Conservation (phyloP, 179 eudicot genomes). For the Silene vulgaris region DNA sequence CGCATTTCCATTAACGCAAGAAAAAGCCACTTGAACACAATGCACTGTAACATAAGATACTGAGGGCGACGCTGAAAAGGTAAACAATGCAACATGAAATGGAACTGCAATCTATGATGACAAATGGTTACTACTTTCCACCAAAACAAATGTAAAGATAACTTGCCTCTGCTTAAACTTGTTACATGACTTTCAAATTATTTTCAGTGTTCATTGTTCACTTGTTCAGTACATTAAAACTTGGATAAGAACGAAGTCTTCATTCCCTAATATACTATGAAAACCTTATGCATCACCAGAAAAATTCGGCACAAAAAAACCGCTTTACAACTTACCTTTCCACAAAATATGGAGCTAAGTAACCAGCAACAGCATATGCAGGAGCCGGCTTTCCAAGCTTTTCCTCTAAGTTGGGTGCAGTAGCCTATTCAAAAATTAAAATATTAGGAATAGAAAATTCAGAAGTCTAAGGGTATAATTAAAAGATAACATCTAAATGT, state of each 20-base stretch:
- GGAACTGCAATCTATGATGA: background rate
- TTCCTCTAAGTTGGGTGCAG: constrained; percentile 38
- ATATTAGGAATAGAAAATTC: background rate
- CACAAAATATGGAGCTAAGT: constrained; percentile 64
- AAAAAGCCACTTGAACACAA: background rate
- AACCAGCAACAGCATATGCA: constrained; percentile 85
- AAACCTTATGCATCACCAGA: too few species aligned
- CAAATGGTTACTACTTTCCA: background rate
- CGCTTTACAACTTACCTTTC: constrained; percentile 53
- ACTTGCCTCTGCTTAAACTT: too few species aligned
- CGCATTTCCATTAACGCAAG: background rate
- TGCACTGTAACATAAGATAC: background rate
- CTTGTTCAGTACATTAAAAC: too few species aligned
- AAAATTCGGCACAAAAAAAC: background rate
- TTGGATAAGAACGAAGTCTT: too few species aligned
- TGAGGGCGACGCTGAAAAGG: background rate
- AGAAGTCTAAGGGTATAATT: background rate
- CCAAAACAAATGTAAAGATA: too few species aligned
- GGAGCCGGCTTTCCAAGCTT: constrained; percentile 64
- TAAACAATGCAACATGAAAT: constrained; percentile 8
- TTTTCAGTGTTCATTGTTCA: too few species aligned
- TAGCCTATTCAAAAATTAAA: constrained; percentile 45
- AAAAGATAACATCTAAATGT: background rate
- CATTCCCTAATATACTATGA: too few species aligned
- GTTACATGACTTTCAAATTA: too few species aligned